Base-by-base conservation (phyloP, 2,329 filamentous ascomycete species). In the Trichoderma lentiforme region DNA sequence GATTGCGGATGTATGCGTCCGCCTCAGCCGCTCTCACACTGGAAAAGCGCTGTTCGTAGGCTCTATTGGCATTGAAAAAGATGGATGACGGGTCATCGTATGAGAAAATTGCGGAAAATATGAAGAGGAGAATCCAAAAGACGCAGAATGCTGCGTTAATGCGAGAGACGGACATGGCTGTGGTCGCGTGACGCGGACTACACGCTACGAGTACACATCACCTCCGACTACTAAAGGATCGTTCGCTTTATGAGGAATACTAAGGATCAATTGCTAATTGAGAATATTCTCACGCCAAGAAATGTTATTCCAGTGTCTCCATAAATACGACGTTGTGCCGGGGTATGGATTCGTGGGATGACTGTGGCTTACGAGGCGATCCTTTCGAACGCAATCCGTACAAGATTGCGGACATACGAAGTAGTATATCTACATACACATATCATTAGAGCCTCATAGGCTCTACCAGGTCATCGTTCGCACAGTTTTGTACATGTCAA, bases 31-130 rank as follows among this genome's bases (percentile, higher is more conserved):
- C 72, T 36, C 80, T 77, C 1, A 72, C 21, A 15, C 72, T 70
- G 0, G 79, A 81, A 73, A 77, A 80, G 39, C 74, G 73, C 32
- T 74, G 76, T 7, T 73, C 14, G 71, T 80, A 81, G 62, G 80
- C 80, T 32, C 73, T 70, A 30, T 57, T 36, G 32, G 74, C 73
- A 72, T 79, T 74, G 75, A 78, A 81, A 73, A 81, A 81, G 72
- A 80, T 73, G 5, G 80, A 81, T 2, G 78, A 78, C 6, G 80
- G 80, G 73, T 81, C 80, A 72, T 81, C 79, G 72, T 75, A 80
- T 34, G 78, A 77, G 74, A 80, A 78, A 32, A 75, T 72, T 70
- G 75, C 79, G 74, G 78, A 78, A 73, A 77, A 78, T 12, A 76
- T 7, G 1, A 78, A 71, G 24, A 79, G 76, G 24, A 68, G 61